A percentile compares a stretch with the other conserved stretches of the same genome.
Evolutionary conservation across 768 basidiomycete species (phyloP).

Genomic region (Strobilomyces echinocephalus): DNA sequence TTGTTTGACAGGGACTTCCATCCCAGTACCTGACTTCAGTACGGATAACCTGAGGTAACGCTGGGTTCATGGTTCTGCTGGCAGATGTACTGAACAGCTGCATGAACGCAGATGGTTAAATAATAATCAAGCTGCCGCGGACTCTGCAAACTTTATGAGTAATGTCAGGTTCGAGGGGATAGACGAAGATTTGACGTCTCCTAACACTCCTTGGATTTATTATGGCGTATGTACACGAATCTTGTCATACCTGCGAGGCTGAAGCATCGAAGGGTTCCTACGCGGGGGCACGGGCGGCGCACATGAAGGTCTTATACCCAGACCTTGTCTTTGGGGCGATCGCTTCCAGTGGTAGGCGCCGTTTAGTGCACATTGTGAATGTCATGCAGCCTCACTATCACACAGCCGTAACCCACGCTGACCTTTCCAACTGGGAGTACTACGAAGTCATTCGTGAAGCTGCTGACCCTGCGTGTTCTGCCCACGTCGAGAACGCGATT

Average conservation of each 20-base stretch:
- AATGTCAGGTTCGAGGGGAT: slow-evolving; percentile 73
- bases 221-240: slow-evolving; percentile 64
- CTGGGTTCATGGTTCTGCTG: not conserved
- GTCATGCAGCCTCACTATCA: not conserved
- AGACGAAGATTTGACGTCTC: slow-evolving; percentile 64
- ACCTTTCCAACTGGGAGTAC: slow-evolving; percentile 81
- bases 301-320: slow-evolving; percentile 84
- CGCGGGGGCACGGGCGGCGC: slow-evolving; percentile 89
- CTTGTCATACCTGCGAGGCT: not conserved
- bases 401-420: slow-evolving; percentile 80
- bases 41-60: slow-evolving; percentile 74
- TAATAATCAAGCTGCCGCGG: slow-evolving; percentile 84
- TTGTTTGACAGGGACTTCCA: slow-evolving; percentile 54
- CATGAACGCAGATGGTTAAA: slow-evolving; percentile 64
- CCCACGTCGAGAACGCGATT: slow-evolving; percentile 54
- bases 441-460: slow-evolving; percentile 74
- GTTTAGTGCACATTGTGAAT: not conserved
- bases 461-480: slow-evolving; percentile 59
- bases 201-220: slow-evolving; percentile 82
- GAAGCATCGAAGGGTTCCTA: slow-evolving; percentile 60
- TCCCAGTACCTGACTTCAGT: slow-evolving; percentile 71
- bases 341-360: slow-evolving; percentile 67
- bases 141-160: slow-evolving; percentile 89
- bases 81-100: slow-evolving; percentile 3
- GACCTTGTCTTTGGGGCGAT: slow-evolving; percentile 88